Evolutionary conservation across 2,329 filamentous ascomycete species (phyloP).

Genomic region (Pestalotiopsis sp.): DNA sequence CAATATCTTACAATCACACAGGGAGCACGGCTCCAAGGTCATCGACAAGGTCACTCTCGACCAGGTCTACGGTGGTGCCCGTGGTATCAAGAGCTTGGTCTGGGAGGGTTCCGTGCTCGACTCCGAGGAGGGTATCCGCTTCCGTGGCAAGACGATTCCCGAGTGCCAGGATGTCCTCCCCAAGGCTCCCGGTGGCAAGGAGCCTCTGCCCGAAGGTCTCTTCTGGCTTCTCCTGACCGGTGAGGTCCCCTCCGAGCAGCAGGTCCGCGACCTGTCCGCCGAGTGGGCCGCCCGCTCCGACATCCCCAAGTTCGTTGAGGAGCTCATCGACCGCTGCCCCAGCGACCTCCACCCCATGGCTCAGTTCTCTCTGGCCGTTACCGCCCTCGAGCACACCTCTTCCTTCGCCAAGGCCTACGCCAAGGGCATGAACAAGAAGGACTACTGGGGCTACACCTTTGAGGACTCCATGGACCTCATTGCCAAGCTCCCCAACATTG

Average conservation of each 20-base stretch:
- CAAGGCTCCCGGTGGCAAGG: constrained; percentile 93
- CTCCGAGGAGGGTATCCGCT: constrained; percentile 98
- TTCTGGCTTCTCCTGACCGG: constrained; percentile 99
- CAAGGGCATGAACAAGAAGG: constrained; percentile 98
- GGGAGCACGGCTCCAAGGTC: constrained; percentile 93
- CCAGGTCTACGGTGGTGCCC: constrained; percentile 98
- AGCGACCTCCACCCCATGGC: constrained; percentile 99
- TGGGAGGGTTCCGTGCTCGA: constrained; percentile 99
- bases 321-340: constrained; percentile 99
- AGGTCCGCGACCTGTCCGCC: constrained; percentile 96
- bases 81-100: constrained; percentile 97
- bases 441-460: constrained; percentile 99
- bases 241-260: constrained; percentile 96
- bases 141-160: constrained; percentile 98
- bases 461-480: constrained; percentile 99
- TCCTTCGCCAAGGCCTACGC: constrained; percentile 98
- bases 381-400: constrained; percentile 97
- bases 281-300: constrained; percentile 98
- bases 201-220: constrained; percentile 97
- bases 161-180: constrained; percentile 98
- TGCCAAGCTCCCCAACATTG: constrained; percentile 98
- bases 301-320: constrained; percentile 96
- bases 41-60: constrained; percentile 97
- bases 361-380: constrained; percentile 97
- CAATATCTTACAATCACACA: constrained; percentile 39